These are phyloP conservation scores for Clonostachys rhizophaga DNA, from an alignment of 2,329 filamentous ascomycete genomes.

Conservation along the genomic window DNA sequence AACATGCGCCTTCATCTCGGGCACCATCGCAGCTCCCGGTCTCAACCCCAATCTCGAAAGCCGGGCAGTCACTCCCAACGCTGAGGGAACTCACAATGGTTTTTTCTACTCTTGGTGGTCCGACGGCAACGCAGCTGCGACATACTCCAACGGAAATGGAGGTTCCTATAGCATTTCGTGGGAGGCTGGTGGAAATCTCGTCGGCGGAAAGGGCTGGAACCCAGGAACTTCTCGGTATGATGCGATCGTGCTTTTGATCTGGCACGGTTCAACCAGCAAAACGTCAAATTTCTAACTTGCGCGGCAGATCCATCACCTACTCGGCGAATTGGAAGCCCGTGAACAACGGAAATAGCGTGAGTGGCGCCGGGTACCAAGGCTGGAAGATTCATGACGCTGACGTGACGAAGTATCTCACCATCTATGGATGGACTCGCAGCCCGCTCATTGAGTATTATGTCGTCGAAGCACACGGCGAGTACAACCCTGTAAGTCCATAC, in stretches of 20 bases:
- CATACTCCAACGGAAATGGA: conserved; percentile 29
- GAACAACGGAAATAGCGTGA: conserved; percentile 18
- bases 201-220: conserved; percentile 54
- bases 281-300: conserved; percentile 3
- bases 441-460: conserved; percentile 24
- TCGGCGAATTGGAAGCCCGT: conserved; percentile 16
- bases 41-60: not conserved
- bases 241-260: not conserved
- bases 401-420: conserved; percentile 15
- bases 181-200: conserved; percentile 43
- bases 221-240: conserved; percentile 41
- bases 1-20: not conserved
- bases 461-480: conserved; percentile 21
- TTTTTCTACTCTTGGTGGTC: conserved; percentile 40
- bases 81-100: conserved; percentile 21
- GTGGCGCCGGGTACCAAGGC: not conserved
- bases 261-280: not conserved
- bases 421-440: conserved; percentile 26
- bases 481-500: conserved; percentile 10
- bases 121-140: conserved; percentile 28
- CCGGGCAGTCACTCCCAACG: conserved; percentile 19
- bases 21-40: conserved; percentile 1
- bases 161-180: conserved; percentile 36
- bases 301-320: conserved; percentile 11
- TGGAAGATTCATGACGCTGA: not conserved